Evolutionary conservation across 2,329 filamentous ascomycete species (phyloP).

Genomic region (Arthrobotrys musiformis): DNA sequence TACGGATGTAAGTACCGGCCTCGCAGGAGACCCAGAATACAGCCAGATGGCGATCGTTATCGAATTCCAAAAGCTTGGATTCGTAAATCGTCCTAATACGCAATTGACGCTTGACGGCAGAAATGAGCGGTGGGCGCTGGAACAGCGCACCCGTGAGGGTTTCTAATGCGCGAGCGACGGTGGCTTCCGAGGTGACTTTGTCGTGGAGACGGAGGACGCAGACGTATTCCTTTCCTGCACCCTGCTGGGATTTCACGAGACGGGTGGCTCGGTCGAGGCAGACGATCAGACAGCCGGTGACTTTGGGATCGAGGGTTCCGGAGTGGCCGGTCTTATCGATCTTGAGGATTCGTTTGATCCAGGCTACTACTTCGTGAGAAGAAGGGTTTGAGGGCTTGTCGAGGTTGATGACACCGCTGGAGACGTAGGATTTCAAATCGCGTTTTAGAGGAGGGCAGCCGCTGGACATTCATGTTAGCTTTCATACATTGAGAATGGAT

Average conservation of each 20-base stretch:
- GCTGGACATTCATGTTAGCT: conserved; percentile 63
- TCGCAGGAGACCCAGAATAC: conserved; percentile 99
- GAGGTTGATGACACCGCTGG: conserved; percentile 97
- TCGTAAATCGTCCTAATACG: conserved; percentile 96
- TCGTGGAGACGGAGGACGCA: conserved; percentile 95
- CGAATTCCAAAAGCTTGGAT: conserved; percentile 95
- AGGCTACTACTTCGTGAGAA: conserved; percentile 97
- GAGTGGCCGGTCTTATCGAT: conserved; percentile 98
- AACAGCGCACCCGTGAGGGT: conserved; percentile 96
- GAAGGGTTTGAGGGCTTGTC: conserved; percentile 98
- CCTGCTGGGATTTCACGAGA: conserved; percentile 98
- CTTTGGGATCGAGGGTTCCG: conserved; percentile 97
- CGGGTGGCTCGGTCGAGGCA: conserved; percentile 96
- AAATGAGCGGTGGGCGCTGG: conserved; percentile 96
- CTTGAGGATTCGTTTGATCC: conserved; percentile 97
- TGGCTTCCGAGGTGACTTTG: conserved; percentile 90
- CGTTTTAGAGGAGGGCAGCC: conserved; percentile 91
- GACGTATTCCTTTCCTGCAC: conserved; percentile 98
- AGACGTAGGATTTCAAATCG: conserved; percentile 96
- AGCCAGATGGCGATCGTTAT: conserved; percentile 95
- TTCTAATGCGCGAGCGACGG: conserved; percentile 93
- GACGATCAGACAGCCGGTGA: conserved; percentile 93
- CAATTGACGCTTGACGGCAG: conserved; percentile 97
- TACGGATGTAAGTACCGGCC: conserved; percentile 98
- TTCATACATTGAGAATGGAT: neutral